These are phyloP conservation scores for Apiospora phragmitis DNA, from an alignment of 2,329 filamentous ascomycete genomes.

Conservation along the genomic window DNA sequence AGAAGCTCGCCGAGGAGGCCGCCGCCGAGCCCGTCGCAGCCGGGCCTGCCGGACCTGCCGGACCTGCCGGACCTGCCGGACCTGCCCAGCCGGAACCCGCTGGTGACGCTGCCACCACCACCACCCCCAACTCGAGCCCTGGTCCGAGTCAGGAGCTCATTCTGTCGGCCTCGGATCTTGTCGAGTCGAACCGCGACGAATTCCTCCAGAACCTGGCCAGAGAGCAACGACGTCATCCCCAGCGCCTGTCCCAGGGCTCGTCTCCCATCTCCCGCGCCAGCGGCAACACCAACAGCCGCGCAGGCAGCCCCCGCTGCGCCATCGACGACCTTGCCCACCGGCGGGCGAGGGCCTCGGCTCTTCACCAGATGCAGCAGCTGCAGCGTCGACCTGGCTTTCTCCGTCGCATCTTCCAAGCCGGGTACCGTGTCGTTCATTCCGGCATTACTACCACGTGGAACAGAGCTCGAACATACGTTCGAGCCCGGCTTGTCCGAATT, in stretches of 20 bases:
- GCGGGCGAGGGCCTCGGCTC: neutral
- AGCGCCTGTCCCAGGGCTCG: too few relatives aligned
- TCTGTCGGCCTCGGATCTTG: too few relatives aligned
- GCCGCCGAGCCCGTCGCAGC: neutral
- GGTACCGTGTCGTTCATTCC: neutral
- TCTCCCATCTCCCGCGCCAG: neutral
- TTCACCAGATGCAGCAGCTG: neutral
- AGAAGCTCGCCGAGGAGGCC: neutral
- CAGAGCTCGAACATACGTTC: neutral
- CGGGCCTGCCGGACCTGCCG: too few relatives aligned
- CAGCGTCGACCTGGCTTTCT: neutral
- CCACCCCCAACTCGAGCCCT: neutral
- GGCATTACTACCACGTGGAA: neutral
- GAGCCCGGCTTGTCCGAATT: neutral
- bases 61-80: too few relatives aligned
- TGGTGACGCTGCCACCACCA: too few relatives aligned
- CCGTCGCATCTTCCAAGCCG: neutral
- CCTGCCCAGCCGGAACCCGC: too few relatives aligned
- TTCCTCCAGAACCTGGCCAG: neutral
- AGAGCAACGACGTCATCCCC: too few relatives aligned
- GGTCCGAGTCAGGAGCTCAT: too few relatives aligned
- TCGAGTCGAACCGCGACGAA: neutral
- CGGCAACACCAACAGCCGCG: neutral
- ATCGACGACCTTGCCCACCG: neutral
- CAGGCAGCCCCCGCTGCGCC: too few relatives aligned